Percentiles rank a stretch among this genome's conserved stretches.
phyloP scores from a whole-genome alignment of 2,329 filamentous ascomycete species.

The Talaromyces pinophilus region DNA sequence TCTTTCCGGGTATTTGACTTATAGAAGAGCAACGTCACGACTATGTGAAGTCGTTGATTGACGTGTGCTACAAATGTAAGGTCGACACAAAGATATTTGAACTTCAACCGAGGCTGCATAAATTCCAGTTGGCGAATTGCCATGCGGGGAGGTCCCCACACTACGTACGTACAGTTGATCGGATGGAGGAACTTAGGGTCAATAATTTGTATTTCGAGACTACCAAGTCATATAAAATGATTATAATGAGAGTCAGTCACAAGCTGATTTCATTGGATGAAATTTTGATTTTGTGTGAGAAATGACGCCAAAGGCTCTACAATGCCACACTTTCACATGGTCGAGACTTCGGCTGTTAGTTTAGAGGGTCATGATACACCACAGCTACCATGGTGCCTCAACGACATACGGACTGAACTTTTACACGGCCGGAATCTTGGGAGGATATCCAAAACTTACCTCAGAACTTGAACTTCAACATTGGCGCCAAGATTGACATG shows the following conservation, averaged over 20 bases:
- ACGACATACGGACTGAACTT: neutral
- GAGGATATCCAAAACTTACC: neutral
- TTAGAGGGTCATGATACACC: neutral
- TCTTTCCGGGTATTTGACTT: too few species aligned
- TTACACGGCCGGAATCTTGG: neutral
- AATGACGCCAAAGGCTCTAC: neutral
- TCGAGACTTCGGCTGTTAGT: neutral
- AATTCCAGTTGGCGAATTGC: slow-evolving; percentile 1
- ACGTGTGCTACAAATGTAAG: neutral
- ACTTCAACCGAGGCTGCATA: slow-evolving; percentile 14
- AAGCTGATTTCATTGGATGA: neutral
- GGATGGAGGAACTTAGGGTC: neutral
- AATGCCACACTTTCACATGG: neutral
- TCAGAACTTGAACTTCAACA: too few species aligned
- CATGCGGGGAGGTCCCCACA: slow-evolving; percentile 15
- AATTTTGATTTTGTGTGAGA: neutral
- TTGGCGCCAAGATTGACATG: neutral
- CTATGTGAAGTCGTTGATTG: neutral
- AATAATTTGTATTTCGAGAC: neutral
- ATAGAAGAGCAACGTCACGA: neutral
- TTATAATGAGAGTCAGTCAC: neutral
- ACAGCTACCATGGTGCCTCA: neutral
- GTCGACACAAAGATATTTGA: neutral
- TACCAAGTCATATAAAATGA: neutral
- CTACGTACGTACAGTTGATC: neutral